phyloP scores from a whole-genome alignment of 2,329 filamentous ascomycete species.

The Phaeosphaeriaceae sp. region DNA sequence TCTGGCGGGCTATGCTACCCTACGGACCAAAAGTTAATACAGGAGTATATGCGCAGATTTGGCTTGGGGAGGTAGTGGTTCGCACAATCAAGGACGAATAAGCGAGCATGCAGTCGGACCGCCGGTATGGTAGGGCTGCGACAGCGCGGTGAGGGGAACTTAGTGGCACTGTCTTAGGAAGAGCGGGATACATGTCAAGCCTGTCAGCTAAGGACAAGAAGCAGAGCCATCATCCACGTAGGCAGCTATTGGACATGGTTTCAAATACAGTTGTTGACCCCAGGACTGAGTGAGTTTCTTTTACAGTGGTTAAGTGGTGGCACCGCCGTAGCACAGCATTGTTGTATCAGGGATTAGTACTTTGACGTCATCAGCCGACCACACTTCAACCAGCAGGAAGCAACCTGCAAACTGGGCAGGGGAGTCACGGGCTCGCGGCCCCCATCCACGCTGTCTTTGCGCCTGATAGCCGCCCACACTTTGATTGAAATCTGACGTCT shows the following conservation, averaged over 20 bases:
- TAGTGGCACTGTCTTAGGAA: too few species aligned
- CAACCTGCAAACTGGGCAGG: constrained; percentile 4
- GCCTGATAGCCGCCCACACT: constrained; percentile 20
- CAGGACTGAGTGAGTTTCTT: background rate
- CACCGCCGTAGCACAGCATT: too few species aligned
- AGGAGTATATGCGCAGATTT: constrained; percentile 9
- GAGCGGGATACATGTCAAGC: constrained; percentile 7
- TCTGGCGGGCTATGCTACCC: constrained; percentile 22
- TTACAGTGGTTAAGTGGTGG: too few species aligned
- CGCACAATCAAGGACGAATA: constrained; percentile 17
- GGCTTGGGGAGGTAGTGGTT: constrained; percentile 18
- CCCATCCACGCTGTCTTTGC: constrained; percentile 2
- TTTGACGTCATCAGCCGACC: constrained; percentile 5
- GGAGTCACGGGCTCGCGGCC: background rate
- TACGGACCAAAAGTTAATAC: constrained; percentile 12
- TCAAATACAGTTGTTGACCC: too few species aligned
- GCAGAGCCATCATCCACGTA: too few species aligned
- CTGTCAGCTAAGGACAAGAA: too few species aligned
- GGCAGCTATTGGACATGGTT: background rate
- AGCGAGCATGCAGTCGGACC: constrained; percentile 7
- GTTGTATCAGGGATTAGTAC: background rate
- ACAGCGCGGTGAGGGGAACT: constrained; percentile 17
- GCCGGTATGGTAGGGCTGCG: constrained; percentile 7
- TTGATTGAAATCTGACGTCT: constrained; percentile 18
- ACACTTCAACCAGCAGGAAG: background rate